phyloP scores from a whole-genome alignment of 1,284 basidiomycete species.

The Tilletiopsis washingtonensis region DNA sequence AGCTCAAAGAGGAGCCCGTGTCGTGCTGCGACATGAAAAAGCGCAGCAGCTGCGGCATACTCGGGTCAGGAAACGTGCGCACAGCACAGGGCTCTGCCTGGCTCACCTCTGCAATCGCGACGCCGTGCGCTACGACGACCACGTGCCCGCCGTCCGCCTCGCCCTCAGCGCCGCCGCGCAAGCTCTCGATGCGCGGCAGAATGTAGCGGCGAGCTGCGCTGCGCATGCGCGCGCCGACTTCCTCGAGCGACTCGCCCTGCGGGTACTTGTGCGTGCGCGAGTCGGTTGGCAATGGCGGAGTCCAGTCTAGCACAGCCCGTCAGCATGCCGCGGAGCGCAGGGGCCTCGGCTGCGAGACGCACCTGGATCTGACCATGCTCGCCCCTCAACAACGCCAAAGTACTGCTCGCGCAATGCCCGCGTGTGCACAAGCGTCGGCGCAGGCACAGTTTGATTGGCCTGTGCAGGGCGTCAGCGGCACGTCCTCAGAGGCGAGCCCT shows the following conservation, averaged over 20 bases:
- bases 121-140: conserved; percentile 70
- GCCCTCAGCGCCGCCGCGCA: conserved; percentile 8
- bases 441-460: conserved; percentile 51
- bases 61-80: not conserved
- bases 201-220: conserved; percentile 58
- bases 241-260: conserved; percentile 63
- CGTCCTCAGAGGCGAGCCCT: not conserved
- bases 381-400: conserved; percentile 69
- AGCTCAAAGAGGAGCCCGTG: conserved; percentile 5
- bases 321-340: not conserved
- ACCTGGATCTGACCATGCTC: conserved; percentile 53
- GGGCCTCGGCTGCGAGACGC: not conserved
- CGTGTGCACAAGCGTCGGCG: conserved; percentile 54
- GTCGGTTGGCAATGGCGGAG: not conserved
- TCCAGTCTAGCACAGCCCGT: not conserved
- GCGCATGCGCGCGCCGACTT: conserved; percentile 60
- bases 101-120: conserved; percentile 60
- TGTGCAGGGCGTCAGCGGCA: not conserved
- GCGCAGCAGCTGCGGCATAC: conserved; percentile 15
- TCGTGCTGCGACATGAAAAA: conserved; percentile 34
- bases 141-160: conserved; percentile 52
- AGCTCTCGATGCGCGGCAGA: conserved; percentile 54
- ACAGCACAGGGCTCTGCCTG: not conserved
- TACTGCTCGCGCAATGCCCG: conserved; percentile 49
- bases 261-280: not conserved